Base-by-base conservation (phyloP, 2,329 filamentous ascomycete genomes). In the Aspergillus sp. region DNA sequence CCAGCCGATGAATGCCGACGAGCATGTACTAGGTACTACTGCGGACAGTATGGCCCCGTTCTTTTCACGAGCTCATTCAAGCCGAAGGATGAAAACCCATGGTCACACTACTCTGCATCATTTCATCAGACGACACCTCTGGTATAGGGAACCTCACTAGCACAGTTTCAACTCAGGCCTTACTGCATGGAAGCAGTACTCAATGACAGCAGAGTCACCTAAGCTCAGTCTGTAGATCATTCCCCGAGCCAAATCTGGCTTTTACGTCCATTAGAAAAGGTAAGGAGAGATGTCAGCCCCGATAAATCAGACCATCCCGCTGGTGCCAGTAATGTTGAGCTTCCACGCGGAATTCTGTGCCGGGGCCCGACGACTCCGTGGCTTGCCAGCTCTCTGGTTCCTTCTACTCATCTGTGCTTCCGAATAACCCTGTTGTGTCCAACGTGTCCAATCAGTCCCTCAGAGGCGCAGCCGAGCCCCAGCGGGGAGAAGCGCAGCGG, bases 271-370 rank as follows among this genome's bases (percentile, higher is more conserved):
- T 52, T 54, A 42, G 58, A 53, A n/a, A 23, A 21, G 19, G 49
- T 30, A 60, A 11, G 13, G 32, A 36, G 32, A 36, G 32, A 5
- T 53, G 61, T 57, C 61, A 58, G 58, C 19, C 39, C 25, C 49
- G 57, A 44, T 13, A 44, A 19, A 21, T 8, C 10, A 44, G 10
- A 8, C 41, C 41, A 23, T 53, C 27, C 23, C 36, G 36, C 32
- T 41, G 32, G 50, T 27, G 27, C 13, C 42, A 47, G 54, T 58
- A 38, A 10, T 5, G 25, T 3, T 44, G 53, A 73, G 15, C 56
- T 74, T 75, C 72, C 63, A 71, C 70, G 67, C 68, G 71, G 61
- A 55, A 67, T 75, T 75, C 71, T 69, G 62, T 74, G 72, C 70
- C 73, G 65, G 13, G 21, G 5, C 21, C 19, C 41, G 5, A 44